Base-by-base conservation (phyloP, 352 stramenopile genomes). In the Globisporangium iwayamae region DNA sequence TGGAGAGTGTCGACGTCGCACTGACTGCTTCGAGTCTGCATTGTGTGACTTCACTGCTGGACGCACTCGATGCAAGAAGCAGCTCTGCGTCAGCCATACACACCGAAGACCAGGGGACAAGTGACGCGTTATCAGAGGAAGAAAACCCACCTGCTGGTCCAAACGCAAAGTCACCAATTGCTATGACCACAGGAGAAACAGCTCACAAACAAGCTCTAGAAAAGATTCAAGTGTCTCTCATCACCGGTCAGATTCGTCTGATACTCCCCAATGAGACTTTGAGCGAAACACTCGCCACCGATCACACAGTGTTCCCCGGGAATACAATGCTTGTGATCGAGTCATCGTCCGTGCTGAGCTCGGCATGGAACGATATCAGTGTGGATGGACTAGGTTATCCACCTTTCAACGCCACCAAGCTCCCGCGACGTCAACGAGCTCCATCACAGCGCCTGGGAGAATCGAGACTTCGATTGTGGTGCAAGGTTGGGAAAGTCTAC, bases 311-410 rank as follows among this genome's bases (percentile, higher is more conserved):
- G 0, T 66, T 68, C 22, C 4, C 47, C 60, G 67, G 64, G 32
- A 78, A 76, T 47, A 55, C 73, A 18, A 69, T 71, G n/a, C 11
- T 93, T 10, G 73, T 85, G 2, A 43, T 91, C 20, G 79, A 91
- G 66, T 76, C 74, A 1, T 63, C 77, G 20, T 79, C 74, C 2
- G 51, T 87, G 0, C 63, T 67, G 50, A 84, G 74, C 61, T 63
- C 81, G 1, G 62, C 61, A 18, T 81, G 75, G 69, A 78, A 65
- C 60, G 74, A 89, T 2, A 84, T 91, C 43, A 76, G 60, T n/a
- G 28, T 93, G 22, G 81, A 92, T 61, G 79, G 85, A 48, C 71
- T 93, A 16, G 76, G 81, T 28, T 92, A 91, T 46, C 83, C 85
- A 62, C 83, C 83, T 41, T 93, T 93, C 52, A 91, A 91, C 67